phyloP scores from a whole-genome alignment of 1,284 basidiomycete species.

The Pascua guehoae region DNA sequence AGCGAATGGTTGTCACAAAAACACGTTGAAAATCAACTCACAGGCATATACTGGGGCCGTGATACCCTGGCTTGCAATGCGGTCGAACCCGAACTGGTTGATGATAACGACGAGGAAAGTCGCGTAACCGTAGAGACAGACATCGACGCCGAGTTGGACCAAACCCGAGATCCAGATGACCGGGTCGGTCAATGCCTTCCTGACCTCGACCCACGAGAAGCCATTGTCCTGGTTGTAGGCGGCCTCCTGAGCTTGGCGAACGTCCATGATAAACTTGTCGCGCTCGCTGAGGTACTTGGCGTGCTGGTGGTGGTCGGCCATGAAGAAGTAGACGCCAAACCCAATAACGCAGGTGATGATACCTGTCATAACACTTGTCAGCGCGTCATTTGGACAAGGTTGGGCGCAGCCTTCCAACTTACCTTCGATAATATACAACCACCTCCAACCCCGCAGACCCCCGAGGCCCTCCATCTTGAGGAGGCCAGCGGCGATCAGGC shows the following conservation, averaged over 20 bases:
- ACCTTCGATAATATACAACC: constrained; percentile 19
- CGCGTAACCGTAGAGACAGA: constrained; percentile 21
- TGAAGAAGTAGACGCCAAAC: constrained; percentile 2
- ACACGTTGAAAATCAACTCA: background rate
- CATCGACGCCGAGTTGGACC: constrained; percentile 31
- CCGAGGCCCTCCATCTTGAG: constrained; percentile 13
- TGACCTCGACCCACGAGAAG: constrained; percentile 13
- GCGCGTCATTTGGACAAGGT: too few species aligned
- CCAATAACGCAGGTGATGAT: constrained; percentile 6
- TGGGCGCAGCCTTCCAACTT: background rate
- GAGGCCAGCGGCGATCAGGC: constrained; percentile 23
- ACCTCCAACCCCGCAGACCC: constrained; percentile 10
- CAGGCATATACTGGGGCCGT: constrained; percentile 26
- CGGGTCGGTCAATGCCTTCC: constrained; percentile 14
- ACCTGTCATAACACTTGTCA: background rate
- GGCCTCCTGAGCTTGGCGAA: constrained; percentile 10
- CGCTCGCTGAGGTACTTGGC: constrained; percentile 12
- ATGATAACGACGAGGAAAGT: constrained; percentile 30
- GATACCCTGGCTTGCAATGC: constrained; percentile 23
- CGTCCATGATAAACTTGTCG: constrained; percentile 9
- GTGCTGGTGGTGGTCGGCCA: constrained; percentile 6
- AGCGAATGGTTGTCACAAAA: background rate
- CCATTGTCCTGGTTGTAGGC: constrained; percentile 10
- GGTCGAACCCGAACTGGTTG: constrained; percentile 17
- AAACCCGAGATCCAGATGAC: constrained; percentile 17